phyloP scores from a whole-genome alignment of 177 flowering plant genomes.

The Vitis hybrid region DNA sequence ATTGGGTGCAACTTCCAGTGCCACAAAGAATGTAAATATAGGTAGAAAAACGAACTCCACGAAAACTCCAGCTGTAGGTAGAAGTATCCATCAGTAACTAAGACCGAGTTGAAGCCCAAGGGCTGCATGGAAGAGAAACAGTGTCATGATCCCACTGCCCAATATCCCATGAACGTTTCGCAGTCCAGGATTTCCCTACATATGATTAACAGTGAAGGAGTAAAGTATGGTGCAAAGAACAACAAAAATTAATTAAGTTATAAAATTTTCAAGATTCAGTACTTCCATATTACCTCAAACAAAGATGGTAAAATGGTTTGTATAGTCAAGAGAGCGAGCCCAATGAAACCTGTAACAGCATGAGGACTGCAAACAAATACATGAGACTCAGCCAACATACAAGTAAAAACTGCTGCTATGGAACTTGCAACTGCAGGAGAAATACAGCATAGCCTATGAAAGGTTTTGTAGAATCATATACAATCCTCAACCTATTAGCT shows the following conservation, averaged over 20 bases:
- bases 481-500: neutral
- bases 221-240: too few species aligned
- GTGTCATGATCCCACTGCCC: constrained; percentile 87
- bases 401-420: neutral
- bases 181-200: constrained; percentile 82
- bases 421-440: too few species aligned
- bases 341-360: constrained; percentile 80
- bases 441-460: too few species aligned
- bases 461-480: neutral
- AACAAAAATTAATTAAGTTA: neutral
- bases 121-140: constrained; percentile 82
- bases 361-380: constrained; percentile 63
- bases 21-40: too few species aligned
- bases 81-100: constrained; percentile 40
- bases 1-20: too few species aligned
- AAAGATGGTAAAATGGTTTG: constrained; percentile 70
- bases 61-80: neutral
- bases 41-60: too few species aligned
- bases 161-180: constrained; percentile 78
- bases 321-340: constrained; percentile 71
- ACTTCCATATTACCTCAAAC: constrained; percentile 64
- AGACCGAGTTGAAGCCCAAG: constrained; percentile 88
- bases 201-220: neutral
- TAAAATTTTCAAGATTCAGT: neutral
- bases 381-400: neutral